These are phyloP conservation scores for Monotropa hypopitys DNA, from an alignment of 179 eudicot genomes.

Conservation along the genomic window DNA sequence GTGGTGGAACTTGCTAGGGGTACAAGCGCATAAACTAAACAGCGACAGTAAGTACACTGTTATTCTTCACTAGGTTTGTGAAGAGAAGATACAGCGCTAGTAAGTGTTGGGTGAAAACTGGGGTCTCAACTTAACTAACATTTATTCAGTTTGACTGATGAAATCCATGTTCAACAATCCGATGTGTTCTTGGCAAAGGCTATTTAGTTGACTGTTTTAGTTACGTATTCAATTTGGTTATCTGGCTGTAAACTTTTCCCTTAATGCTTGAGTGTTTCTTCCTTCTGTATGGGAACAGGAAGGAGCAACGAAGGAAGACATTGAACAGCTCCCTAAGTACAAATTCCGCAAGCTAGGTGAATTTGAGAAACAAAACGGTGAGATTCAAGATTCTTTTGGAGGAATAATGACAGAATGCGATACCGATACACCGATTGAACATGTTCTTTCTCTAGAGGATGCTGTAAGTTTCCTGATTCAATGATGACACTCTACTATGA, in stretches of 20 bases:
- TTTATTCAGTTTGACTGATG: background rate
- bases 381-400: constrained; percentile 59
- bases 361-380: constrained; percentile 65
- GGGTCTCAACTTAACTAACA: background rate
- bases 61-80: background rate
- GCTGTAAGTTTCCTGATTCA: constrained; percentile 47
- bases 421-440: constrained; percentile 52
- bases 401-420: constrained; percentile 79
- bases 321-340: constrained; percentile 55
- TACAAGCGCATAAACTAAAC: background rate
- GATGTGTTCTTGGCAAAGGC: background rate
- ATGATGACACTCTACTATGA: background rate
- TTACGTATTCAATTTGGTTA: background rate
- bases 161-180: background rate
- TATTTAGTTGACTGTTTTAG: background rate
- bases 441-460: constrained; percentile 54
- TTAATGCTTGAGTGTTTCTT: constrained; percentile 7
- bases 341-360: constrained; percentile 58
- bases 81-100: background rate
- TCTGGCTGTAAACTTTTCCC: background rate
- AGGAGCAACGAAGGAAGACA: constrained; percentile 74
- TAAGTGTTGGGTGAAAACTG: background rate
- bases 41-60: background rate
- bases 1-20: background rate
- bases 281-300: constrained; percentile 31